A percentile compares a stretch with the other conserved stretches of the same genome.
phyloP scores from a whole-genome alignment of 352 stramenopile species.

The Phytophthora sp. region DNA sequence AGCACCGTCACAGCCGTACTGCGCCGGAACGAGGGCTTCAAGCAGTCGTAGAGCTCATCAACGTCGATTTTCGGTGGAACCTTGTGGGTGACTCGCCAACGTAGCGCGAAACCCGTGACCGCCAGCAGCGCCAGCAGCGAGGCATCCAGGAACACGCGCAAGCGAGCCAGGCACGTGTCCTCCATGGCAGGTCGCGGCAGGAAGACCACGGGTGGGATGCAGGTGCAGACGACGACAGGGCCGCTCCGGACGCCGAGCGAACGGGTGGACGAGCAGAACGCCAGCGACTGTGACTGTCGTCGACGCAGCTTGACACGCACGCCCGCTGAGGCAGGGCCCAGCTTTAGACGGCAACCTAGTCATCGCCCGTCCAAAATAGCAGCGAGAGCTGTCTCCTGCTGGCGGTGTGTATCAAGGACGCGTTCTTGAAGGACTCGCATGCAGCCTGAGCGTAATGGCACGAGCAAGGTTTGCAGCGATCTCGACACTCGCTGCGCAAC shows the following conservation, averaged over 20 bases:
- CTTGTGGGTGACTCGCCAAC: neutral
- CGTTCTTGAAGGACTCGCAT: too few species aligned
- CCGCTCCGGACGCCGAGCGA: neutral
- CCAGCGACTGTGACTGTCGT: neutral
- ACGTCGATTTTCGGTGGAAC: neutral
- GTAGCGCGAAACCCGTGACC: conserved; percentile 11
- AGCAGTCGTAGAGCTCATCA: conserved; percentile 15
- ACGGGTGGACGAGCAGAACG: neutral
- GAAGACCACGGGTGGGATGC: too few species aligned
- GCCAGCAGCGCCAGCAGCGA: conserved; percentile 23
- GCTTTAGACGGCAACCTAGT: too few species aligned
- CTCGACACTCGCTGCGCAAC: too few species aligned
- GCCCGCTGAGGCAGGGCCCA: too few species aligned
- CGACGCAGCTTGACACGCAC: too few species aligned
- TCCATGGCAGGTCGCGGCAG: too few species aligned
- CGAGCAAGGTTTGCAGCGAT: too few species aligned
- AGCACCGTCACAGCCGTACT: neutral
- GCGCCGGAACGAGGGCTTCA: conserved; percentile 6
- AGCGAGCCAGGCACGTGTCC: conserved; percentile 12
- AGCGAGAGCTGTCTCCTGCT: too few species aligned
- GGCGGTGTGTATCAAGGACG: too few species aligned
- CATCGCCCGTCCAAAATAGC: neutral
- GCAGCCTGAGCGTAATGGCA: too few species aligned
- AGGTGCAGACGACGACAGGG: neutral
- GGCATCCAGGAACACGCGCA: conserved; percentile 23